phyloP scores from a whole-genome alignment of 176 grass and related monocot genomes.

The Oryza longistaminata region DNA sequence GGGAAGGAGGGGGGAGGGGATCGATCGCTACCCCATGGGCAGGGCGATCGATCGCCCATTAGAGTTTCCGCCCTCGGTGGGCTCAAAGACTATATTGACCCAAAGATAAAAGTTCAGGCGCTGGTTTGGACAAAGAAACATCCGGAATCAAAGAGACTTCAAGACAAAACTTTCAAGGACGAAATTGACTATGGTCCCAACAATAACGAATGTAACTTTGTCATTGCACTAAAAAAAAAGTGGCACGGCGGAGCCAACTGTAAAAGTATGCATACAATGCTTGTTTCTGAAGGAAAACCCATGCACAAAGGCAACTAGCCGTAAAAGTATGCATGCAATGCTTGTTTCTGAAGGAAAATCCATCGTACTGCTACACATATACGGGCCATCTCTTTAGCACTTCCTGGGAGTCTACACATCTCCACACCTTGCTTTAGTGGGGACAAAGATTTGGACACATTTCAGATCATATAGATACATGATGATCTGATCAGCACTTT shows the following conservation, averaged over 20 bases:
- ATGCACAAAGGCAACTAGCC: neutral
- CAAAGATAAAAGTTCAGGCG: too few relatives aligned
- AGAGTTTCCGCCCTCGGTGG: too few relatives aligned
- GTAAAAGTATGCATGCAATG: neutral
- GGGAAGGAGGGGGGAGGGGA: too few relatives aligned
- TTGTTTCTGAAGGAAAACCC: neutral
- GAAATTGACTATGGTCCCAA: too few relatives aligned
- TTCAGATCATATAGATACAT: neutral
- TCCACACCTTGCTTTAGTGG: neutral
- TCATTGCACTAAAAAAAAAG: too few relatives aligned
- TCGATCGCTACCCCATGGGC: too few relatives aligned
- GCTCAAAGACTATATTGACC: too few relatives aligned
- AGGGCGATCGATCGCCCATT: too few relatives aligned
- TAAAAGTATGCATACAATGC: neutral
- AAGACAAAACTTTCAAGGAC: neutral
- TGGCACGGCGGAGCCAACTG: too few relatives aligned
- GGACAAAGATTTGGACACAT: neutral
- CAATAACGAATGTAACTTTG: too few relatives aligned
- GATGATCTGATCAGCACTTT: too few relatives aligned
- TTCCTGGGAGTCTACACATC: neutral
- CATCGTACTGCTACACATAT: neutral
- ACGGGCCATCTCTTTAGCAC: too few relatives aligned
- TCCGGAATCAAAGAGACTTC: neutral
- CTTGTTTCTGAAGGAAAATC: neutral
- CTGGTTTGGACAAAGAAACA: neutral